Evolutionary conservation across 2,329 filamentous ascomycete species (phyloP), one percentile per base, ranked within the genome.

Genomic region (Trichocomaceae sp.): DNA sequence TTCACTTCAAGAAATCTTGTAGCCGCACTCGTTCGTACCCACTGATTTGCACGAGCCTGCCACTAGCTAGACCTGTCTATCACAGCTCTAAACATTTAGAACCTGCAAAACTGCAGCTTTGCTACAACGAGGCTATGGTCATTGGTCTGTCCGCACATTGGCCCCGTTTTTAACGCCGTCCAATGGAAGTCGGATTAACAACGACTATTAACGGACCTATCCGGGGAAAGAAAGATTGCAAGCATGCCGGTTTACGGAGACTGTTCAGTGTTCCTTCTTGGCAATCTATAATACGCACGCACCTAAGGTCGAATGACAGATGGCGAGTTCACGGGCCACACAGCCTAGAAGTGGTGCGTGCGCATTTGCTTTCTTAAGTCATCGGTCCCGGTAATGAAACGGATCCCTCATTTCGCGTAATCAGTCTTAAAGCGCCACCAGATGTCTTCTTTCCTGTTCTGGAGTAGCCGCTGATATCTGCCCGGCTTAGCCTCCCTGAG

Each of bases 371-470:
- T 1, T 29, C 9, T 33, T 45, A 12, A 33, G 50, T 46, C 17
- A 41, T 41, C 51, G 51, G 37, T 17, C 7, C 13, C 13, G 12
- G 49, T 52, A 52, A 46, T 37, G 23, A 52, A 42, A 47, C 51
- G 22, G 35, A n/a, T n/a, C n/a, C n/a, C n/a, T n/a, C n/a, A n/a
- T 7, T 33, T 33, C 19, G 35, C 15, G 44, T 48, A 47, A 48
- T 37, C 22, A 33, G 23, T 41, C 26, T 44, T 31, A 35, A 42
- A 33, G 29, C 54, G 54, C 54, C 49, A 56, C 54, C 49, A 51
- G 44, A 52, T 56, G 54, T 56, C 52, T 56, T 52, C 45, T 50
- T 56, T 49, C 54, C 54, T 56, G 48, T 56, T 56, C 45, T 49
- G 54, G 54, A 35, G 52, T 56, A 37, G 29, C 49, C 49, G 45